These are phyloP conservation scores for Scedosporium dehoogii DNA, from an alignment of 2,329 filamentous ascomycete genomes.

Conservation along the genomic window DNA sequence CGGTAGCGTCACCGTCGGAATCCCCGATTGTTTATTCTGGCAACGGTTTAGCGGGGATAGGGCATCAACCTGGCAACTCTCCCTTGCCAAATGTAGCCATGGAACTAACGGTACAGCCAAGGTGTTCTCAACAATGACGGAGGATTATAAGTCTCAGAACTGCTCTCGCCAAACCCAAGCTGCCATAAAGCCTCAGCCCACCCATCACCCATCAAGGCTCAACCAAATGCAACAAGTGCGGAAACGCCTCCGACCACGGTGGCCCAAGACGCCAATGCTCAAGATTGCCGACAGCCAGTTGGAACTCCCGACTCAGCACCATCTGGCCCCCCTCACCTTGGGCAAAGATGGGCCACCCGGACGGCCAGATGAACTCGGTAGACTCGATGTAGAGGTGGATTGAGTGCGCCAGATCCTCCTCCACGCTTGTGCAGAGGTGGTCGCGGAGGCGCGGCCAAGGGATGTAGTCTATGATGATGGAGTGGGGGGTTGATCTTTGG, in stretches of 20 bases:
- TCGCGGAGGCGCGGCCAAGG: constrained; percentile 11
- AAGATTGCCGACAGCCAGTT: neutral
- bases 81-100: no score
- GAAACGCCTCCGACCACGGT: constrained; percentile 1
- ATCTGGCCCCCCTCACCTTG: neutral
- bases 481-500: constrained; percentile 8
- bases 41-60: no score
- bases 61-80: no score
- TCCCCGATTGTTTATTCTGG: no score
- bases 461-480: constrained; percentile 10
- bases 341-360: neutral
- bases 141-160: no score
- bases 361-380: constrained; percentile 5
- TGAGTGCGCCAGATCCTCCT: constrained; percentile 7
- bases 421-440: constrained; percentile 9
- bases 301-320: neutral
- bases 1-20: no score
- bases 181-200: no score
- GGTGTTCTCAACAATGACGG: no score
- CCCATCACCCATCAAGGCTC: no score
- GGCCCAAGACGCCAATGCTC: neutral
- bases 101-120: no score
- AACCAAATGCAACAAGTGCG: neutral
- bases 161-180: no score
- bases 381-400: constrained; percentile 10